Percentiles rank a stretch among this genome's conserved stretches.
Conservation (phyloP, 768 basidiomycete genomes). For the Agaricus sinodeliciosus region DNA sequence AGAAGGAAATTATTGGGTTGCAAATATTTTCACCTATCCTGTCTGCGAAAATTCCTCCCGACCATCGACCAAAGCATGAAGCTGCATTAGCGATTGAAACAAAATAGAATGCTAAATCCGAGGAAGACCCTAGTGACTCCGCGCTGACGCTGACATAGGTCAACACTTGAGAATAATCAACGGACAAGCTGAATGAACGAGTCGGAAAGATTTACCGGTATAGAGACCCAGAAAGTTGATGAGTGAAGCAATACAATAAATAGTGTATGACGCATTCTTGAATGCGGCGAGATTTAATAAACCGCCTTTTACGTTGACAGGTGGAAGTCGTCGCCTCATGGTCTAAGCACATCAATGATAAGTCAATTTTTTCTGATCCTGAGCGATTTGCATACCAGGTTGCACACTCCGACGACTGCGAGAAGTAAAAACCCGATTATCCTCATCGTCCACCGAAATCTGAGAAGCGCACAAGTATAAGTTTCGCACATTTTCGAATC, state of each 20-base stretch:
- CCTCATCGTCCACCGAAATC: slow-evolving; percentile 77
- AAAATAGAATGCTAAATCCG: slow-evolving; percentile 54
- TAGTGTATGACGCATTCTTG: slow-evolving; percentile 42
- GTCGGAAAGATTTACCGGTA: slow-evolving; percentile 32
- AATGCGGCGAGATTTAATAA: slow-evolving; percentile 51
- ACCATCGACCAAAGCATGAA: slow-evolving; percentile 55
- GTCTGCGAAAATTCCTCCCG: slow-evolving; percentile 50
- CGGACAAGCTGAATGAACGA: neutral
- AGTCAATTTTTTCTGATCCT: neutral
- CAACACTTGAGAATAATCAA: slow-evolving; percentile 33
- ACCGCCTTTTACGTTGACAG: slow-evolving; percentile 45
- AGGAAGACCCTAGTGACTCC: slow-evolving; percentile 38
- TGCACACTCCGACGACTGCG: slow-evolving; percentile 42
- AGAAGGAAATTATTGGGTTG: neutral
- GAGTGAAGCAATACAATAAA: slow-evolving; percentile 54
- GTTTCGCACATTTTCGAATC: neutral
- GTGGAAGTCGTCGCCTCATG: slow-evolving; percentile 47
- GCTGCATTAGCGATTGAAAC: slow-evolving; percentile 64
- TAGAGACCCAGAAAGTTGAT: slow-evolving; percentile 66
- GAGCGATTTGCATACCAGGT: slow-evolving; percentile 30
- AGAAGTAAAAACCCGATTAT: slow-evolving; percentile 61
- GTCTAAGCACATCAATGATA: slow-evolving; percentile 18
- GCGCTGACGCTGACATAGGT: slow-evolving; percentile 65
- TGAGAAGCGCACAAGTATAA: slow-evolving; percentile 17
- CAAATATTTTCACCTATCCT: slow-evolving; percentile 31